Evolutionary conservation across 176 grass and related monocot genomes (phyloP), one percentile per base, ranked within the genome.

Genomic region (Puya raimondii): DNA sequence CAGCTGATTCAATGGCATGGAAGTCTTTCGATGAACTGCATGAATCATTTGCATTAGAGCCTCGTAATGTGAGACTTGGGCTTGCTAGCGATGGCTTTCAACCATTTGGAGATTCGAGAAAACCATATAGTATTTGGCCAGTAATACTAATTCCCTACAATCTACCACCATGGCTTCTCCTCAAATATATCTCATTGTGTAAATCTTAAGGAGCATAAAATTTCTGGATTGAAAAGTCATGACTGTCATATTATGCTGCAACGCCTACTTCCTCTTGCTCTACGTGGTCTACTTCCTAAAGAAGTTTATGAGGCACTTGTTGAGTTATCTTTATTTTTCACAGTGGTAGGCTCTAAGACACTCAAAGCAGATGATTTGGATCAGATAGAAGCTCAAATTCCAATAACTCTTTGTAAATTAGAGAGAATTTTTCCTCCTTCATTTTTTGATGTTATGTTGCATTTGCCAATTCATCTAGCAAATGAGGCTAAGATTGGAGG

Each of bases 291-390:
- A 33, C 29, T 33, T 33, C 29, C 29, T 33, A 33, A 3, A 33
- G 3, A 33, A 33, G 53, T 57, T 13, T 57, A n/a, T 57, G 9
- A 13, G 4, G 4, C 53, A 57, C 53, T 57, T 57, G 16, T 57
- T n/a, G 53, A 57, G 53, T 57, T 57, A 57, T 57, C 53, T 57
- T 13, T 57, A n/a, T 57, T n/a, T 57, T 57, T 57, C 16, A 57
- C 12, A 16, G 53, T n/a, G 29, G 29, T 33, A 33, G 29, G 29
- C 4, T 33, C 29, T 33, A 33, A 33, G 29, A 33, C 29, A 33
- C 3, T 33, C 2, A 33, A 33, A 3, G 2, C 53, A 5, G 2
- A 13, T 57, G 1, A 13, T n/a, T n/a, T 57, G 14, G 2, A 13
- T 57, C 53, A 57, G 2, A 13, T 57, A 57, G 53, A 12, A 3